These are phyloP conservation scores for Rhodotorula mucilaginosa DNA, from an alignment of 1,284 basidiomycete species.

Conservation along the genomic window DNA sequence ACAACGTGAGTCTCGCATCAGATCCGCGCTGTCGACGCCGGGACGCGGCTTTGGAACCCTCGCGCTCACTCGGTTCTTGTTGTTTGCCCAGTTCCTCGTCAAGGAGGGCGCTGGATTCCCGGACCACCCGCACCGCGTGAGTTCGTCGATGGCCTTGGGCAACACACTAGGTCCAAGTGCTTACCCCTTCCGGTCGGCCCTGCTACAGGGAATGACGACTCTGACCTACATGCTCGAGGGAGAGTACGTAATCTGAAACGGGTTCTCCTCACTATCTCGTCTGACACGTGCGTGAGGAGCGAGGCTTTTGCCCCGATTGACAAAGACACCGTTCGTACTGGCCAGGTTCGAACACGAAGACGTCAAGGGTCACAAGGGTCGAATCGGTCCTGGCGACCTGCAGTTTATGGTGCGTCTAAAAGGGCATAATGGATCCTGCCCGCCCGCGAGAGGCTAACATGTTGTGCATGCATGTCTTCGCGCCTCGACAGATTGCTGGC, in stretches of 20 bases:
- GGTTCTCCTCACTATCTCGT: background rate
- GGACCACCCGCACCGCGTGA: constrained; percentile 79
- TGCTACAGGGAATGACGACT: constrained; percentile 72
- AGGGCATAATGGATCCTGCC: constrained; percentile 32
- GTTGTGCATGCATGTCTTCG: constrained; percentile 52
- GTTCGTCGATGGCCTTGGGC: background rate
- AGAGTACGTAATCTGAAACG: constrained; percentile 45
- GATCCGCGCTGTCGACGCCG: too few species aligned
- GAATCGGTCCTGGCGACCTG: constrained; percentile 57
- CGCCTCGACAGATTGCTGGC: constrained; percentile 64
- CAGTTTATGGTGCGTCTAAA: constrained; percentile 77
- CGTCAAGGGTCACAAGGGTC: constrained; percentile 80
- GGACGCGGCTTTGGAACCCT: background rate
- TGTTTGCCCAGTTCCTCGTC: background rate
- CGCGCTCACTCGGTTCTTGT: background rate
- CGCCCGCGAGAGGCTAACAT: background rate
- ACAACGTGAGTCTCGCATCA: constrained; percentile 51
- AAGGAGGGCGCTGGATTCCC: constrained; percentile 49
- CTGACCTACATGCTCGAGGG: constrained; percentile 85
- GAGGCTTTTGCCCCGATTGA: background rate
- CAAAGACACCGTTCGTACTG: constrained; percentile 43
- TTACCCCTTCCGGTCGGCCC: too few species aligned
- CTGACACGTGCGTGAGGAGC: too few species aligned
- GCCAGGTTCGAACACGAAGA: constrained; percentile 81
- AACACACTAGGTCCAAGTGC: background rate